Base-by-base conservation (phyloP, 257 asterid species). In the Rauvolfia tetraphylla region DNA sequence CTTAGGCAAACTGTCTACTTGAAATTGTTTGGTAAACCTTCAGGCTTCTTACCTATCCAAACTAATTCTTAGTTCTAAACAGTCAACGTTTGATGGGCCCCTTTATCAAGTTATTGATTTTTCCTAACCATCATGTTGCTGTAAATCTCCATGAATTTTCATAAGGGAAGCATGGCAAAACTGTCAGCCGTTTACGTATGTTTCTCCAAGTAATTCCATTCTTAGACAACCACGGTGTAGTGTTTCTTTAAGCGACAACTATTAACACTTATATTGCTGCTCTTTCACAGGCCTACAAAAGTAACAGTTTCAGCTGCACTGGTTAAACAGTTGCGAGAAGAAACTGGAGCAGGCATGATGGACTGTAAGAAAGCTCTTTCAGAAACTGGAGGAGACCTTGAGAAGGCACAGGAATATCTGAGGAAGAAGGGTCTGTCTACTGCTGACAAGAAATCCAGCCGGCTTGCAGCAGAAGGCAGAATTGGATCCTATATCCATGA, bases 261-360 rank as follows among this genome's bases (percentile, higher is more conserved):
- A 5, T n/a, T 0, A 36, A n/a, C 49, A 29, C 74, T 14, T 20
- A 27, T 48, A 33, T 65, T 23, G 14, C 73, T 57, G 75, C 57
- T 68, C n/a, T 56, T 8, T 56, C 76, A 79, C 79, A 95, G 99
- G 91, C 82, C 95, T 70, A 82, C 84, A 11, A 89, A 84, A 80
- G 83, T 79, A 70, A 77, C 56, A 27, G 78, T 95, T 76, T 95
- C 99, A 48, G 96, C 98, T 4, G 80, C 92, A 69, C 76, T 91
- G 85, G 99, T 95, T 36, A 95, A 95, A 83, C 96, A 91, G 81
- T 65, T 95, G 78, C 90, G 99, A 39, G 99, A 95, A 46, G 98
- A 95, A 93, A 91, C 92, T 42, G 98, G 98, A 36, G 97, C 98
- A 33, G 99, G 99, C 76, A 93, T 95, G 99, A 95, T 95, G 99